Evolutionary conservation across 257 asterid genomes (phyloP).

Genomic region (Echium plantagineum): DNA sequence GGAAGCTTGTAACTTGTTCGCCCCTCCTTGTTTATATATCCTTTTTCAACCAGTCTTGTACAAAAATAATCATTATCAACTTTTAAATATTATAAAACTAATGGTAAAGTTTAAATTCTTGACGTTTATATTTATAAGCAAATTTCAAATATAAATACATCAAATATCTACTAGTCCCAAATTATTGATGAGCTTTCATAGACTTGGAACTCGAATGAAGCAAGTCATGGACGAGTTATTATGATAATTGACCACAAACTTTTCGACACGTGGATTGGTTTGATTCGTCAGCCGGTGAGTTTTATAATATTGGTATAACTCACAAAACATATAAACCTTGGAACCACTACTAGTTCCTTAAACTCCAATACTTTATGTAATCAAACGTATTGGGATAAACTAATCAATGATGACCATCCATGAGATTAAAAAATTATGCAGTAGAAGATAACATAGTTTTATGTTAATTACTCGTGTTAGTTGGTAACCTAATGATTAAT

Average conservation of each 20-base stretch:
- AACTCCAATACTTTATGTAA: not conserved
- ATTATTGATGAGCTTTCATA: no score
- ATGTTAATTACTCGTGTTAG: not conserved
- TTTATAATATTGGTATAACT: not conserved
- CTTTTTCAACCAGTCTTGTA: no score
- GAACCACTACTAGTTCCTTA: not conserved
- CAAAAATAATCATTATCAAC: no score
- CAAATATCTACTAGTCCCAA: no score
- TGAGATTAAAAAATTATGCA: not conserved
- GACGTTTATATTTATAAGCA: no score
- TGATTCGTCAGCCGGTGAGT: slow-evolving; percentile 8
- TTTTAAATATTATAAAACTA: no score
- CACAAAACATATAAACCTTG: not conserved
- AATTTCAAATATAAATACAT: no score
- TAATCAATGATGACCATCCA: not conserved
- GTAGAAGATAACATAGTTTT: no score
- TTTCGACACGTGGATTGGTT: slow-evolving; percentile 10
- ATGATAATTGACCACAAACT: not conserved
- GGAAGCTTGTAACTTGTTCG: no score
- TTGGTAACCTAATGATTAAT: slow-evolving; percentile 2
- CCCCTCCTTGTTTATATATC: no score
- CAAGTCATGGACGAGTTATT: no score
- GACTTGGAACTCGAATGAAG: not conserved
- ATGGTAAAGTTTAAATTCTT: no score
- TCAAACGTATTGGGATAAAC: not conserved